phyloP scores from a whole-genome alignment of 2,329 filamentous ascomycete genomes.

The Beauveria brongniartii region DNA sequence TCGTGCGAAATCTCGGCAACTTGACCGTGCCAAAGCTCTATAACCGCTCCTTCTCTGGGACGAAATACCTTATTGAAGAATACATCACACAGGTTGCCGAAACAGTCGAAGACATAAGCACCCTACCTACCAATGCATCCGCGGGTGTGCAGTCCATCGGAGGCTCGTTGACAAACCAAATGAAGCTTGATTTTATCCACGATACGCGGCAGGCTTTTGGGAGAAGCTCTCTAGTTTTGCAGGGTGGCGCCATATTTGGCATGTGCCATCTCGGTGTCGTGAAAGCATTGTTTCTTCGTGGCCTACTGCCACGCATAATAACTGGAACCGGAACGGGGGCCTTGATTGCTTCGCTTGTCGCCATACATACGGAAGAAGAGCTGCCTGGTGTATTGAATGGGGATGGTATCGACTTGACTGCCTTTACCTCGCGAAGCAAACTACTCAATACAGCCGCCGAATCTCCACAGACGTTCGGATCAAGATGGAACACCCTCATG shows the following conservation, averaged over 20 bases:
- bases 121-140: constrained; percentile 49
- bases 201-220: constrained; percentile 86
- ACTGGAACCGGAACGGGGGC: constrained; percentile 87
- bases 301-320: constrained; percentile 80
- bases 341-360: constrained; percentile 79
- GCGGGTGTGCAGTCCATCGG: constrained; percentile 25
- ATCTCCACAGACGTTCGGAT: constrained; percentile 30
- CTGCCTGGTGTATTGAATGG: constrained; percentile 68
- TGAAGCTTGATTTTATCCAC: constrained; percentile 78
- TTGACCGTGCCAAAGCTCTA: constrained; percentile 77
- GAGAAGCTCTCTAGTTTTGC: constrained; percentile 73
- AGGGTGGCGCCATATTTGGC: constrained; percentile 87
- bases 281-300: constrained; percentile 73
- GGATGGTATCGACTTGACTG: constrained; percentile 72
- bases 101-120: constrained; percentile 68
- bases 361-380: constrained; percentile 80
- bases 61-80: constrained; percentile 84
- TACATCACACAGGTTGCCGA: constrained; percentile 81
- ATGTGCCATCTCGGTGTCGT: constrained; percentile 86
- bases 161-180: constrained; percentile 54
- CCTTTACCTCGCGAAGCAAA: constrained; percentile 49
- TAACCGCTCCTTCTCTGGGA: constrained; percentile 78
- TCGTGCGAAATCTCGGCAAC: constrained; percentile 83
- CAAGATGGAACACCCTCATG: constrained; percentile 49
- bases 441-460: constrained; percentile 24